These are phyloP conservation scores for Platanus orientalis DNA, from an alignment of 164 flowering plant genomes.

Conservation along the genomic window DNA sequence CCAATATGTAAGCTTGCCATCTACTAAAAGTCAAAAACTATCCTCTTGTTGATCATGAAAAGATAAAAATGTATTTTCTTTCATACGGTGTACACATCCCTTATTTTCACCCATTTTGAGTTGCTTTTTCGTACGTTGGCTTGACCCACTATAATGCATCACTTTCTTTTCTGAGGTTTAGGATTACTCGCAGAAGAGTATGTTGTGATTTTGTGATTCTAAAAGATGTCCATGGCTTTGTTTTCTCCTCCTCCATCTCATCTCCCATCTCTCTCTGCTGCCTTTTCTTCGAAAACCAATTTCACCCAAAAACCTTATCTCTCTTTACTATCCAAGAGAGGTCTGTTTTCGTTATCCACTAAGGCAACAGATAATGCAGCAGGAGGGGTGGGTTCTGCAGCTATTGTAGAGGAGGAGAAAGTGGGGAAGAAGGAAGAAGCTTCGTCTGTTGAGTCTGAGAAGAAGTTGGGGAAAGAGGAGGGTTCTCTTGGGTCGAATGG, in stretches of 20 bases:
- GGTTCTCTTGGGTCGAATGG: slow-evolving; percentile 32
- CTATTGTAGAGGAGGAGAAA: slow-evolving; percentile 32
- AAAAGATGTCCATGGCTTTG: slow-evolving; percentile 41
- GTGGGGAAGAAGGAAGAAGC: slow-evolving; percentile 6
- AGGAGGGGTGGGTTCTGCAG: slow-evolving; percentile 35
- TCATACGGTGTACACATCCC: too few relatives aligned
- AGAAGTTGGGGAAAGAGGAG: slow-evolving; percentile 14
- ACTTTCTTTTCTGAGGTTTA: neutral
- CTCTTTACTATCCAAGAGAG: slow-evolving; percentile 18
- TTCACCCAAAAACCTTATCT: slow-evolving; percentile 28
- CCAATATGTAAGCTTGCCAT: too few relatives aligned
- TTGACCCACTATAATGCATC: too few relatives aligned
- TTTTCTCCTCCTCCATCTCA: slow-evolving; percentile 42
- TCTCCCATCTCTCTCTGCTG: slow-evolving; percentile 29
- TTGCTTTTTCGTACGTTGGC: too few relatives aligned
- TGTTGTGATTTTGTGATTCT: neutral
- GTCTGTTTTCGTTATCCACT: slow-evolving; percentile 11
- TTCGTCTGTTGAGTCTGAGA: slow-evolving; percentile 16
- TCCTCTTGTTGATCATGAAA: too few relatives aligned
- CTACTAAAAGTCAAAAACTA: too few relatives aligned
- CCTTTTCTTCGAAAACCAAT: slow-evolving; percentile 27
- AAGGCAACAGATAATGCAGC: slow-evolving; percentile 53
- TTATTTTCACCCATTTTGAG: too few relatives aligned
- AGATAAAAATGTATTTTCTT: too few relatives aligned
- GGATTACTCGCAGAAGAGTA: neutral